Evolutionary conservation across 2,329 filamentous ascomycete genomes (phyloP).

Genomic region (Microsporum audouinii): DNA sequence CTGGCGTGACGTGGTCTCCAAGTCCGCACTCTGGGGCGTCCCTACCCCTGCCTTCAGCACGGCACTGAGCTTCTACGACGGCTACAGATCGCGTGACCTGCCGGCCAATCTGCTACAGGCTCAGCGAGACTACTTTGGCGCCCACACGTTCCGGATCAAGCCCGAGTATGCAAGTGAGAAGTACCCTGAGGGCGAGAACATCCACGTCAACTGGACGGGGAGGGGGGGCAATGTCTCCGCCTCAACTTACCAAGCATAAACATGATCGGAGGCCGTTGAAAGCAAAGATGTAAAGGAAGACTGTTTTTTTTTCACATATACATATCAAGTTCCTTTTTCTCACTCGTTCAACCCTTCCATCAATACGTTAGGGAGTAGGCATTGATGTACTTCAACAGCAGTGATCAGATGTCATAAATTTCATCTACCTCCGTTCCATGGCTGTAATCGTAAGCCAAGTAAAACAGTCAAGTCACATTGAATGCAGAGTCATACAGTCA

Average conservation of each 20-base stretch:
- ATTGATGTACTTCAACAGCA: no score
- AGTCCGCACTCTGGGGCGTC: slow-evolving; percentile 87
- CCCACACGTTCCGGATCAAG: slow-evolving; percentile 83
- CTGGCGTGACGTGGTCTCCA: slow-evolving; percentile 84
- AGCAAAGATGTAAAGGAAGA: background rate
- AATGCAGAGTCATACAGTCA: no score
- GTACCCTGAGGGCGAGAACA: slow-evolving; percentile 76
- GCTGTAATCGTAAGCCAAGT: no score
- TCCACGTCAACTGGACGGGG: slow-evolving; percentile 99
- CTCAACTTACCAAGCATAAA: slow-evolving; percentile 92
- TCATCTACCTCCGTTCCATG: no score
- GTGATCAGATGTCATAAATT: no score
- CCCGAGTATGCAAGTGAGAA: slow-evolving; percentile 63
- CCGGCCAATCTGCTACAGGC: slow-evolving; percentile 97
- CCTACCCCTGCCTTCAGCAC: slow-evolving; percentile 95
- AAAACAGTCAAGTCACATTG: no score
- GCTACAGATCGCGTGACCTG: slow-evolving; percentile 92
- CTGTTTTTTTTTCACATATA: background rate
- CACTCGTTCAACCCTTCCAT: background rate
- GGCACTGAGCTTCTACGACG: slow-evolving; percentile 95
- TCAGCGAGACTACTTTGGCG: slow-evolving; percentile 98
- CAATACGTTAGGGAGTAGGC: background rate
- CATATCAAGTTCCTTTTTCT: background rate
- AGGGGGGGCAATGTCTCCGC: slow-evolving; percentile 94
- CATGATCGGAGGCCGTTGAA: background rate